Conservation (phyloP, 768 basidiomycete genomes). For the Boletus pseudopeckii region DNA sequence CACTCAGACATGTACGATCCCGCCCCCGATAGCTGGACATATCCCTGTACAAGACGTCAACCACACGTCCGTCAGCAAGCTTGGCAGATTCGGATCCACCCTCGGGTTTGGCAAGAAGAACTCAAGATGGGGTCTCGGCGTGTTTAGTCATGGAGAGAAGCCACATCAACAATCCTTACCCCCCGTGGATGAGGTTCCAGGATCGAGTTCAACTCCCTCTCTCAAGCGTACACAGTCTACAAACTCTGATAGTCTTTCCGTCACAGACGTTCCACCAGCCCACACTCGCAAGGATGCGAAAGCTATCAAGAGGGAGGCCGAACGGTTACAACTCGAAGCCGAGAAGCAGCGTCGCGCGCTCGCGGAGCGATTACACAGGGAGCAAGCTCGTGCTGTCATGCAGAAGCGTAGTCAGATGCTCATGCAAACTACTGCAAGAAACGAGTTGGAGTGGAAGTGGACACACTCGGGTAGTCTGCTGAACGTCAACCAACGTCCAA, state of each 20-base stretch:
- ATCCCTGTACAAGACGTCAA: constrained; percentile 36
- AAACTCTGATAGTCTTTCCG: constrained; percentile 67
- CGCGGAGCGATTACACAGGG: constrained; percentile 69
- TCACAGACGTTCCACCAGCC: constrained; percentile 45
- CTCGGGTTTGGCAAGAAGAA: constrained; percentile 69
- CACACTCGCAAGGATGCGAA: constrained; percentile 56
- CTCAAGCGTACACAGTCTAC: constrained; percentile 79
- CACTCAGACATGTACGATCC: constrained; percentile 47
- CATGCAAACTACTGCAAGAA: constrained; percentile 47
- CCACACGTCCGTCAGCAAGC: constrained; percentile 47
- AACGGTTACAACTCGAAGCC: constrained; percentile 72
- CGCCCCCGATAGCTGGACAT: constrained; percentile 36
- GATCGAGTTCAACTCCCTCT: constrained; percentile 53
- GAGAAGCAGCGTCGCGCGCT: constrained; percentile 81
- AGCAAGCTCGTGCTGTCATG: constrained; percentile 91
- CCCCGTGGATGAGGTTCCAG: constrained; percentile 69
- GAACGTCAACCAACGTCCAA: constrained; percentile 37
- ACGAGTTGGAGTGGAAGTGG: constrained; percentile 64
- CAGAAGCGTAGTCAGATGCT: constrained; percentile 80
- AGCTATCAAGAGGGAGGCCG: constrained; percentile 78
- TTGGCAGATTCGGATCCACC: constrained; percentile 53
- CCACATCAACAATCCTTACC: constrained; percentile 56
- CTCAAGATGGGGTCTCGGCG: constrained; percentile 59
- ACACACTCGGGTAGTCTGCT: constrained; percentile 39
- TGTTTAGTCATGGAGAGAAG: constrained; percentile 75